A percentile compares a stretch with the other conserved stretches of the same genome.
Evolutionary conservation across 2,329 filamentous ascomycete species (phyloP).

Genomic region (Epichloe brachyelytri): DNA sequence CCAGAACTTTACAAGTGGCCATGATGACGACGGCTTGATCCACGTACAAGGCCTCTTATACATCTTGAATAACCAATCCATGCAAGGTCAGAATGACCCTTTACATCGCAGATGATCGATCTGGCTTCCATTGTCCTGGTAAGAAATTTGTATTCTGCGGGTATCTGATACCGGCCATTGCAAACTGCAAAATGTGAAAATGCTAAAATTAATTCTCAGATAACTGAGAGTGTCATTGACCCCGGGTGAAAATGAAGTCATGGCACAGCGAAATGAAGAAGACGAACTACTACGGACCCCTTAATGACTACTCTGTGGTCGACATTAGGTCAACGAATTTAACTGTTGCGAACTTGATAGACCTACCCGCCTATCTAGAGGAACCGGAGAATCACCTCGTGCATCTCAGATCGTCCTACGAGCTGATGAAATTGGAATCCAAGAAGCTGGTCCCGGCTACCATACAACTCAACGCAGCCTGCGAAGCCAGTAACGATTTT

Average conservation of each 20-base stretch:
- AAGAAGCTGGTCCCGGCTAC: constrained; percentile 1
- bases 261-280: constrained; percentile 2
- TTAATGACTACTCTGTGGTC: constrained; percentile 7
- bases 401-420: constrained; percentile 1
- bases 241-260: neutral
- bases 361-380: constrained; percentile 1
- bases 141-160: neutral
- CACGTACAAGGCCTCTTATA: constrained; percentile 4
- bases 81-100: neutral
- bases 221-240: constrained; percentile 5
- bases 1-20: constrained; percentile 1
- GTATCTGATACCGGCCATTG: neutral
- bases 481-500: neutral
- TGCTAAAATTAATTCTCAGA: constrained; percentile 1
- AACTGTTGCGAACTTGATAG: constrained; percentile 4
- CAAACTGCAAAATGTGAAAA: neutral
- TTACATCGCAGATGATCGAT: constrained; percentile 4
- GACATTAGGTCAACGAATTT: constrained; percentile 4
- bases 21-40: constrained; percentile 2
- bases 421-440: constrained; percentile 4
- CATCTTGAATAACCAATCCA: constrained; percentile 1
- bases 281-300: constrained; percentile 4
- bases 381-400: constrained; percentile 5
- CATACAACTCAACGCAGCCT: constrained; percentile 1
- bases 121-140: constrained; percentile 3